Percentiles rank a stretch among this genome's conserved stretches.
phyloP scores from a whole-genome alignment of 1,284 basidiomycete species.

The Mycena citricolor region DNA sequence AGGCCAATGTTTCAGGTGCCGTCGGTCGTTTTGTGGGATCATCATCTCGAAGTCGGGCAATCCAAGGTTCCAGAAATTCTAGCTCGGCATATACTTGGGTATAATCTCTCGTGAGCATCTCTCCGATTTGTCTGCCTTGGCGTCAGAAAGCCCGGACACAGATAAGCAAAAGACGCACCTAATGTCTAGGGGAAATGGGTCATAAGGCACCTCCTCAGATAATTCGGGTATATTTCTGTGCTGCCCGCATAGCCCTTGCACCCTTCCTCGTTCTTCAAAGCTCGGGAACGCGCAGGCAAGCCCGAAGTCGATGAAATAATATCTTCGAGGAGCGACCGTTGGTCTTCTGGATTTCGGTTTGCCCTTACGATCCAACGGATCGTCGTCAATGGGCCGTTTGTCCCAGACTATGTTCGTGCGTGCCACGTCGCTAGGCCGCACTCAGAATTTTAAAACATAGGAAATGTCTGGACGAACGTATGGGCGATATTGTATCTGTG shows the following conservation, averaged over 20 bases:
- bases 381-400: conserved; percentile 11
- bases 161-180: conserved; percentile 6
- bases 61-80: conserved; percentile 19
- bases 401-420: conserved; percentile 24
- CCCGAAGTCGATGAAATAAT: conserved; percentile 25
- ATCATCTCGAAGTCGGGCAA: conserved; percentile 19
- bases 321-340: conserved; percentile 4
- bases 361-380: conserved; percentile 6
- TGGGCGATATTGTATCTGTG: conserved; percentile 24
- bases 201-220: conserved; percentile 23
- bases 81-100: conserved; percentile 15
- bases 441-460: no score
- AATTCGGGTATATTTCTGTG: conserved; percentile 24
- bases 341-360: conserved; percentile 5
- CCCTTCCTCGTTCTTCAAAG: conserved; percentile 21
- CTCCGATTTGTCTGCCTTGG: conserved; percentile 23
- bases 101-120: conserved; percentile 23
- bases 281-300: conserved; percentile 21
- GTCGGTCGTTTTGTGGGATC: conserved; percentile 19
- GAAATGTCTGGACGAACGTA: conserved; percentile 14
- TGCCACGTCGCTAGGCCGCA: conserved; percentile 24
- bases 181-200: conserved; percentile 23
- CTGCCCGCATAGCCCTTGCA: conserved; percentile 22
- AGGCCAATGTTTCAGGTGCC: conserved; percentile 12
- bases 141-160: background rate